Evolutionary conservation across 2,329 filamentous ascomycete genomes (phyloP).

Genomic region (Zasmidium angulare): DNA sequence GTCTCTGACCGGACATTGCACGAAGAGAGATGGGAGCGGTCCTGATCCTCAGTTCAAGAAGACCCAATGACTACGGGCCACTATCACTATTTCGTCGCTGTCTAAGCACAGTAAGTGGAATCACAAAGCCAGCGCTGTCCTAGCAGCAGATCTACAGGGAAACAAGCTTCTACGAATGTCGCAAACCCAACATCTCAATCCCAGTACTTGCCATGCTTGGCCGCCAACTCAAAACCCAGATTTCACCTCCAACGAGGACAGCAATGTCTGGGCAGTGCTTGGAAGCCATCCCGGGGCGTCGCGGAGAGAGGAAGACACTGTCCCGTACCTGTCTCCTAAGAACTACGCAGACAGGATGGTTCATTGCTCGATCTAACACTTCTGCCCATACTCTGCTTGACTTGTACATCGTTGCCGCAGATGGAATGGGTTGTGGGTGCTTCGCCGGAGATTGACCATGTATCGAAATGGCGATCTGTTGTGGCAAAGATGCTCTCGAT

Average conservation of each 20-base stretch:
- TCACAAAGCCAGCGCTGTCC: not conserved
- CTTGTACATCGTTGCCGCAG: not conserved
- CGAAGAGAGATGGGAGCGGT: no score
- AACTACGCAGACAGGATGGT: no score
- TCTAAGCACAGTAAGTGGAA: no score
- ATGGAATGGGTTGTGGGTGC: slow-evolving; percentile 18
- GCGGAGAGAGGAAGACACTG: not conserved
- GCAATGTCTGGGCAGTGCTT: not conserved
- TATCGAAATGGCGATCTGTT: slow-evolving; percentile 17
- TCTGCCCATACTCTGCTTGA: no score
- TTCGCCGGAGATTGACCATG: slow-evolving; percentile 11
- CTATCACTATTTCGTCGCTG: no score
- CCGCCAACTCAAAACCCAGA: not conserved
- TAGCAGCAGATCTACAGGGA: not conserved
- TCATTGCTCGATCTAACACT: no score
- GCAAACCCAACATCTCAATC: not conserved
- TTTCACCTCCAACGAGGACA: not conserved
- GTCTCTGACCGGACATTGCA: no score
- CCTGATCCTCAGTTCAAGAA: no score
- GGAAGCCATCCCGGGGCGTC: not conserved
- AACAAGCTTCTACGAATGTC: not conserved
- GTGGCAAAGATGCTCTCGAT: slow-evolving; percentile 11
- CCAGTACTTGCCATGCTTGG: not conserved
- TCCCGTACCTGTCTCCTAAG: no score
- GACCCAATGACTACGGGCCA: no score